phyloP scores from a whole-genome alignment of 805 yeast genomes.

The Hanseniaspora lachancei region DNA sequence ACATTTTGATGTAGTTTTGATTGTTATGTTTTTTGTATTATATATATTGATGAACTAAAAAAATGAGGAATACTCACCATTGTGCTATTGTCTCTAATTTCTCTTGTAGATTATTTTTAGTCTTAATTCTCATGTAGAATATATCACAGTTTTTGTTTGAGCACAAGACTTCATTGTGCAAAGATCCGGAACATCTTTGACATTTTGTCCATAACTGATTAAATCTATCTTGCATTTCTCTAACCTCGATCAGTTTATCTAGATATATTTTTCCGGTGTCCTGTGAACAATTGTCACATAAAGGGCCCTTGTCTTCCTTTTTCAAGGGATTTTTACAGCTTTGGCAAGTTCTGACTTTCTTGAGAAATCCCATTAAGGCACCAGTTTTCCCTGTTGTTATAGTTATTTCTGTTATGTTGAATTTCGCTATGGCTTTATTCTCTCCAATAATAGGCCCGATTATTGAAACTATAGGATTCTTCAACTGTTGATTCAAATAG shows the following conservation, averaged over 20 bases:
- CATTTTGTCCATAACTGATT: slow-evolving; percentile 95
- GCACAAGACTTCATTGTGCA: slow-evolving; percentile 91
- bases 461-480: slow-evolving; percentile 85
- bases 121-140: slow-evolving; percentile 77
- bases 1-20: not conserved
- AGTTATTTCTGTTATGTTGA: slow-evolving; percentile 40
- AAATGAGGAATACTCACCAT: slow-evolving; percentile 22
- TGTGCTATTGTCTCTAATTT: slow-evolving; percentile 30
- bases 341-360: slow-evolving; percentile 75
- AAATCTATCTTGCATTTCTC: slow-evolving; percentile 67
- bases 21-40: not conserved
- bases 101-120: slow-evolving; percentile 31
- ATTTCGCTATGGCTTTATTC: slow-evolving; percentile 59
- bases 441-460: slow-evolving; percentile 93
- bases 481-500: slow-evolving; percentile 79
- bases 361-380: slow-evolving; percentile 84
- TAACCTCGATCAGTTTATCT: slow-evolving; percentile 66
- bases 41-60: no score
- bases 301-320: slow-evolving; percentile 43
- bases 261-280: slow-evolving; percentile 69
- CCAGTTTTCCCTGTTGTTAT: slow-evolving; percentile 54
- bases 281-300: slow-evolving; percentile 66
- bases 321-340: slow-evolving; percentile 74
- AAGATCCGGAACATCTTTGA: slow-evolving; percentile 90
- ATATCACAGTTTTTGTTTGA: slow-evolving; percentile 95